Base-by-base conservation (phyloP, 768 basidiomycete genomes). In the Amanita subjunquillea region DNA sequence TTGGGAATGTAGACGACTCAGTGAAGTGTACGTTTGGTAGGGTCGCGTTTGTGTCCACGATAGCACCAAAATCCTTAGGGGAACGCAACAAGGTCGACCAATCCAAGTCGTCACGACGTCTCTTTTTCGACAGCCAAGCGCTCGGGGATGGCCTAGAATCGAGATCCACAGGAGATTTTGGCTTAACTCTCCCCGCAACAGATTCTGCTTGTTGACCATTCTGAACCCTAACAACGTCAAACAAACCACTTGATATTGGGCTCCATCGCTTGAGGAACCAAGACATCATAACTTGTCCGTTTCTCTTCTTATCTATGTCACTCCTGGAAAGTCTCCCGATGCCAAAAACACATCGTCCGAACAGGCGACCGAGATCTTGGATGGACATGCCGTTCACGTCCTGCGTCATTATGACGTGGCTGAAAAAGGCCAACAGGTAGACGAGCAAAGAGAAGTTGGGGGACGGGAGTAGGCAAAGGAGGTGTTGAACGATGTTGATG, bases 391-490 rank as follows among this genome's bases (percentile, higher is more conserved):
- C 69, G 49, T 69, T 67, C 47, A 69, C 70, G 30, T 67, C 67
- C 10, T 57, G 54, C 10, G 64, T 63, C 50, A 69, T 57, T 7
- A 66, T 65, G 1, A 72, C 67, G 55, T 72, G 72, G 36, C 67
- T 68, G 58, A 75, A 70, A 56, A 76, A 75, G 0, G 71, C 69
- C 50, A 75, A 61, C 37, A 75, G 62, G 56, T 75, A 75, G n/a
- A 75, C 64, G 15, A 76, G 55, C 3, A 74, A 57, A 1, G 68
- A 70, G 53, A 73, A 69, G 38, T 73, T 67, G 4, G 74, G 65
- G 3, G 69, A 63, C 6, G 75, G 74, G 4, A 76, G 65, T 5
- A 76, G 65, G n/a, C 67, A 70, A 17, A 76, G 59, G 23, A 74
- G 57, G 10, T 69, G 61, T 49, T 68, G 69, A 0, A 67, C 67